Evolutionary conservation across 805 yeast genomes (phyloP).

Genomic region (Candida glaebosa): DNA sequence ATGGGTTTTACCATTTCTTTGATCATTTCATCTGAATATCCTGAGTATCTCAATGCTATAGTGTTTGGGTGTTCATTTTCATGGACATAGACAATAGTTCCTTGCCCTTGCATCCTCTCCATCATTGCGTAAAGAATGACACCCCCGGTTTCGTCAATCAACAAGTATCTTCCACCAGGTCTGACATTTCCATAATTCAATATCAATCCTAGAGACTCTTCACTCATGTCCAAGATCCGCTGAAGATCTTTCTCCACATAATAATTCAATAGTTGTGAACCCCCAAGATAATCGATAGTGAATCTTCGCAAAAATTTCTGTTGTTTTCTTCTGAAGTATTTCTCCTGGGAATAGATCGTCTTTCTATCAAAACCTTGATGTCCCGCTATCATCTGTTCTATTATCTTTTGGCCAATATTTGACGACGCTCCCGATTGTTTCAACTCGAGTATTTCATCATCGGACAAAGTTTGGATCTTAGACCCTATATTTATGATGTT

Average conservation of each 20-base stretch:
- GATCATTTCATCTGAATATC: conserved; percentile 52
- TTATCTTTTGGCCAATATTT: conserved; percentile 69
- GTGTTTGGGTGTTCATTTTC: conserved; percentile 92
- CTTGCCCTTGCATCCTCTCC: conserved; percentile 86
- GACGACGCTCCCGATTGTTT: conserved; percentile 66
- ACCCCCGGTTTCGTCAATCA: conserved; percentile 94
- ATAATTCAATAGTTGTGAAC: conserved; percentile 67
- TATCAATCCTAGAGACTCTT: conserved; percentile 76
- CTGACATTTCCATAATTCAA: conserved; percentile 76
- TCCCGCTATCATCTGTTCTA: conserved; percentile 74
- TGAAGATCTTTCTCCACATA: conserved; percentile 74
- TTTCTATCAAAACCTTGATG: conserved; percentile 87
- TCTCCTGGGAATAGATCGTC: conserved; percentile 86
- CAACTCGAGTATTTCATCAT: conserved; percentile 80
- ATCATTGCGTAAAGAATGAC: conserved; percentile 78
- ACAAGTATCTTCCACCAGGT: conserved; percentile 86
- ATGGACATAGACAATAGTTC: conserved; percentile 67
- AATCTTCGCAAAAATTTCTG: conserved; percentile 86
- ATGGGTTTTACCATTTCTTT: conserved; percentile 61
- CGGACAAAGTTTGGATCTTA: conserved; percentile 66
- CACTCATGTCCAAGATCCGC: conserved; percentile 74
- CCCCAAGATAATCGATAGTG: conserved; percentile 71
- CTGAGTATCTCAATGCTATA: conserved; percentile 64
- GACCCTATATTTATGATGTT: conserved; percentile 65
- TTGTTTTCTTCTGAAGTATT: conserved; percentile 86